phyloP scores from a whole-genome alignment of 805 yeast genomes.

The Candida namnaoensis region DNA sequence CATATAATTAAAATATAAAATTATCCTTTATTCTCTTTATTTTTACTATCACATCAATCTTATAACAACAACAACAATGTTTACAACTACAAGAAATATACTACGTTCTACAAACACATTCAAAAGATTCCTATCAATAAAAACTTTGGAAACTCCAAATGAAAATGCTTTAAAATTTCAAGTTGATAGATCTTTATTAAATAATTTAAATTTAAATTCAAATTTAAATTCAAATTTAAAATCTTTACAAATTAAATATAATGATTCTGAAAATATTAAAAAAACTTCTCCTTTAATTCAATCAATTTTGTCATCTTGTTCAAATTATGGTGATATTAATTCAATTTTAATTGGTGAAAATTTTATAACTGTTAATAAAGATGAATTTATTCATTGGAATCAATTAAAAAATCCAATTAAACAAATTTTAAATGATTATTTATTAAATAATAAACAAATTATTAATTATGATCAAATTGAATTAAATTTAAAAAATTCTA shows the following conservation, averaged over 20 bases:
- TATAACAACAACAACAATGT: background rate
- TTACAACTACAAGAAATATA: background rate
- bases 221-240: background rate
- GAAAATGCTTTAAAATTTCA: conserved; percentile 68
- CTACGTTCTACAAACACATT: background rate
- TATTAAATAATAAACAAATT: conserved; percentile 22
- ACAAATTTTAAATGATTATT: conserved; percentile 30
- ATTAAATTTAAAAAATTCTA: conserved; percentile 12
- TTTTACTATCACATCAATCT: background rate
- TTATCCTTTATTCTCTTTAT: too few relatives aligned
- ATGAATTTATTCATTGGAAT: conserved; percentile 61
- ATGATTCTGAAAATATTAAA: conserved; percentile 8
- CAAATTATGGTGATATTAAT: conserved; percentile 46
- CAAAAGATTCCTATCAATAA: conserved; percentile 15
- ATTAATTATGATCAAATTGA: conserved; percentile 5
- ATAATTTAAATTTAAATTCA: background rate
- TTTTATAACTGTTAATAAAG: conserved; percentile 65
- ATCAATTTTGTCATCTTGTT: conserved; percentile 35
- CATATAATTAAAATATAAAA: too few relatives aligned
- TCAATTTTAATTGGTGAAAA: conserved; percentile 69
- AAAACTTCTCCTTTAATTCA: conserved; percentile 54
- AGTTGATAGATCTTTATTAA: conserved; percentile 24
- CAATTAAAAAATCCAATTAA: conserved; percentile 59
- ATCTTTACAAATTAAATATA: conserved; percentile 12
- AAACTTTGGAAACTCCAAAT: conserved; percentile 60